Percentiles rank a stretch among this genome's conserved stretches.
phyloP scores from a whole-genome alignment of 2,329 filamentous ascomycete genomes.

The Trichoderma atrobrunneum region DNA sequence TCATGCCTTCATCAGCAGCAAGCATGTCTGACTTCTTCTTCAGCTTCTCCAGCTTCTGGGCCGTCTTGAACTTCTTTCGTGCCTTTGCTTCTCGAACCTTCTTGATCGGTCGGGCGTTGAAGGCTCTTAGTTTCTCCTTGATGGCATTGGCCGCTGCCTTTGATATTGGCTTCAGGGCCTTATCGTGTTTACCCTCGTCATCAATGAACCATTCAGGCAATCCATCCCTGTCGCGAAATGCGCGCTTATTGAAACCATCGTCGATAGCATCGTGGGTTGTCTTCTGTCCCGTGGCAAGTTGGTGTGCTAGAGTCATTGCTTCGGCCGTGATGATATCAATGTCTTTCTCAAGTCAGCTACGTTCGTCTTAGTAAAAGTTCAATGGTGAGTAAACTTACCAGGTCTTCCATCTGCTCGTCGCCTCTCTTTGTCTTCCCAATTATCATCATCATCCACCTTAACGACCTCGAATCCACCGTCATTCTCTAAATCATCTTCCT shows the following conservation, averaged over 20 bases:
- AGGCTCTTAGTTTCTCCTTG: constrained; percentile 86
- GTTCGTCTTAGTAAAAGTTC: not conserved
- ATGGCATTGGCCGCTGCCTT: constrained; percentile 88
- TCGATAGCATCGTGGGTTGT: constrained; percentile 78
- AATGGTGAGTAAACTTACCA: constrained; percentile 42
- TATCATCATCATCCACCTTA: constrained; percentile 49
- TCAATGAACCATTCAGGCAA: constrained; percentile 98
- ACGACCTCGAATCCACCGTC: constrained; percentile 57
- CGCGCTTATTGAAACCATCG: constrained; percentile 88
- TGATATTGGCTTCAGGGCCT: constrained; percentile 81
- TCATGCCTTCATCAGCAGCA: constrained; percentile 85
- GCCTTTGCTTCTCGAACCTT: constrained; percentile 97
- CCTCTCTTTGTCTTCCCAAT: constrained; percentile 67
- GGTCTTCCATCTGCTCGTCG: constrained; percentile 61
- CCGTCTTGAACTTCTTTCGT: constrained; percentile 94
- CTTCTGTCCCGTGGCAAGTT: constrained; percentile 82
- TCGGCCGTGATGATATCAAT: constrained; percentile 99
- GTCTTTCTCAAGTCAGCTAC: constrained; percentile 47
- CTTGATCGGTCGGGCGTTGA: constrained; percentile 97
- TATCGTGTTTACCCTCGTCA: constrained; percentile 82
- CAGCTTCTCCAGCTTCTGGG: constrained; percentile 86
- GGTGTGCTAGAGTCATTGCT: constrained; percentile 95
- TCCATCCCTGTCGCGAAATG: constrained; percentile 86
- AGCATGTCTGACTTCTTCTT: constrained; percentile 95
- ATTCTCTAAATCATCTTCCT: not conserved